Evolutionary conservation across 441 rosid species (phyloP), one percentile per base, ranked within the genome.

Genomic region (Corymbia calophylla): DNA sequence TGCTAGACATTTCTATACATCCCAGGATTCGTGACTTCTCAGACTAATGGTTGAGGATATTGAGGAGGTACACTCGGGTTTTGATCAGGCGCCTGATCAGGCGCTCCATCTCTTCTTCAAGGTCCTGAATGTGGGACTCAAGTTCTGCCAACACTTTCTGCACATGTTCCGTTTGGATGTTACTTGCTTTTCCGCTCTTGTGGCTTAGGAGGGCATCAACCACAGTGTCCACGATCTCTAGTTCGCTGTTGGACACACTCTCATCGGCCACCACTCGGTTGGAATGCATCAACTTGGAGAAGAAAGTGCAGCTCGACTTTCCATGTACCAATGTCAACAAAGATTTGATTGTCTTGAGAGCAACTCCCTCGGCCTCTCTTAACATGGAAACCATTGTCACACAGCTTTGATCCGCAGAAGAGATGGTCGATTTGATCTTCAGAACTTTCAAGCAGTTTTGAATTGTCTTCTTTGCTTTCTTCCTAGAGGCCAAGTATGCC

Each of bases 351-450:
- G 84, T 51, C 27, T 73, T 25, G 31, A 89, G 9, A 16, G 93
- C 84, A 44, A 88, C 73, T 82, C 21, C 86, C 86, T 89, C 92
- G 19, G 89, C 93, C 64, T 93, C 92, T 86, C 91, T 88, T 51
- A 93, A 86, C 51, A 90, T 31, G 85, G 48, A 53, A 8, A 32
- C 49, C 19, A 54, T n/a, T 17, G 85, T 44, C 82, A 73, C 9
- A 10, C 29, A 3, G 21, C 44, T 81, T 11, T 15, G 15, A 44
- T 88, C 92, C 29, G 44, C 27, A 51, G 87, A 62, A 80, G 91
- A 47, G 58, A 73, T 49, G 31, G 29, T 53, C 62, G 73, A 60
- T 53, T 62, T 91, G 70, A 58, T 90, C 90, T 88, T 92, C 90
- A 62, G 64, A 81, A 53, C 68, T 39, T 53, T 89, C 86, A 91